Conservation (phyloP, 768 basidiomycete genomes). For the Hypholoma sublateritium region DNA sequence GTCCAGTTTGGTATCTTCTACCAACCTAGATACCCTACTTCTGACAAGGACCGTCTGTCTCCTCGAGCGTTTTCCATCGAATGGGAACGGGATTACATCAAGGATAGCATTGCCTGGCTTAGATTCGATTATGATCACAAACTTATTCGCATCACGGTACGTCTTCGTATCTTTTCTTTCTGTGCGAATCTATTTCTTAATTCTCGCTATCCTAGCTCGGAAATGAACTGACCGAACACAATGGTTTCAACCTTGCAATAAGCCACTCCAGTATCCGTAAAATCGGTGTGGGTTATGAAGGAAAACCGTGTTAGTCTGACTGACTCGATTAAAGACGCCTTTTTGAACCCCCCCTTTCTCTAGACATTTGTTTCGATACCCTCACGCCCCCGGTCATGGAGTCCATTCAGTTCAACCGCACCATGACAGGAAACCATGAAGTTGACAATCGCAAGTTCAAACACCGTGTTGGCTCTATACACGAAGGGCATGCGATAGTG, state of each 20-base stretch:
- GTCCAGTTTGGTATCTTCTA: conserved; percentile 71
- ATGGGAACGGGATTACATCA: conserved; percentile 55
- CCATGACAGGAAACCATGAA: conserved; percentile 39
- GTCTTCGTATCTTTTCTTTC: conserved; percentile 13
- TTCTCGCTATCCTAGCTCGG: conserved; percentile 47
- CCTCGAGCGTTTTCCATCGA: conserved; percentile 68
- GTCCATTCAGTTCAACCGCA: conserved; percentile 54
- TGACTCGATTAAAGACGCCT: background rate
- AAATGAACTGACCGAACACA: conserved; percentile 49
- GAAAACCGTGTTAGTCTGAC: conserved; percentile 56
- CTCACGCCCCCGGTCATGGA: conserved; percentile 66
- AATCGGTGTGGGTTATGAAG: conserved; percentile 63
- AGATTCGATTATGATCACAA: conserved; percentile 71
- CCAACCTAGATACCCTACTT: conserved; percentile 31
- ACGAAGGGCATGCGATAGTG: conserved; percentile 56
- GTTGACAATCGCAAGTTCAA: conserved; percentile 47
- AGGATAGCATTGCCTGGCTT: conserved; percentile 49
- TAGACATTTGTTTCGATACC: conserved; percentile 71
- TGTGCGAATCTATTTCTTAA: background rate
- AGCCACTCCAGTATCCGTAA: conserved; percentile 57
- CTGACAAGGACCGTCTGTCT: conserved; percentile 25
- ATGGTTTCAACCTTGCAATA: conserved; percentile 52
- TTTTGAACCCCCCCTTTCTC: background rate
- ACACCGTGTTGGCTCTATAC: conserved; percentile 56
- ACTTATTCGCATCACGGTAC: conserved; percentile 59